phyloP scores from a whole-genome alignment of 345 rosid genomes.

The Salix suchowensis region DNA sequence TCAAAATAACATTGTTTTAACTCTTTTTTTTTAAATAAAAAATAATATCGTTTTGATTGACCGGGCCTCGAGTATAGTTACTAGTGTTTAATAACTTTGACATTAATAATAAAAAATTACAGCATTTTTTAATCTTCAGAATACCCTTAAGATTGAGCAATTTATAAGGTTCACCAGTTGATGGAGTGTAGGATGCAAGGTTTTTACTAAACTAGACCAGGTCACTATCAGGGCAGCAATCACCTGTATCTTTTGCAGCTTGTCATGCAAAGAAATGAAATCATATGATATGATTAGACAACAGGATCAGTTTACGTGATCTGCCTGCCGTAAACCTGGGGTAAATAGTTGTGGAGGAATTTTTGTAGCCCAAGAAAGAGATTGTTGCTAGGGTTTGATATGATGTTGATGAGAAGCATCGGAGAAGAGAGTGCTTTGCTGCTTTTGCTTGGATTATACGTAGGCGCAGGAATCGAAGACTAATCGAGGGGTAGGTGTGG shows the following conservation, averaged over 20 bases:
- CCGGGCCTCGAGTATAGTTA: too few relatives aligned
- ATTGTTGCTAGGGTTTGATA: background rate
- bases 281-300: background rate
- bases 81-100: too few relatives aligned
- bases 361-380: background rate
- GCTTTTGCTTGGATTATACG: background rate
- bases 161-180: background rate
- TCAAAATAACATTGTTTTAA: too few relatives aligned
- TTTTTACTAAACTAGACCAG: too few relatives aligned
- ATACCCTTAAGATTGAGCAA: background rate
- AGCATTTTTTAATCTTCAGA: too few relatives aligned
- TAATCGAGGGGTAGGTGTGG: slow-evolving; percentile 1
- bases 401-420: slow-evolving; percentile 10
- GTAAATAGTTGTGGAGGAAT: background rate
- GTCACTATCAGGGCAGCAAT: background rate
- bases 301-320: background rate
- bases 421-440: background rate
- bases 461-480: background rate
- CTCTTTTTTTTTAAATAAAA: too few relatives aligned
- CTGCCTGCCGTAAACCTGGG: background rate
- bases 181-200: background rate
- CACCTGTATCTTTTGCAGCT: background rate
- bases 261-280: background rate
- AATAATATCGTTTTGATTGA: too few relatives aligned
- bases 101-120: too few relatives aligned